Conservation (phyloP, 805 yeast species). For the Debaryomyces prosopidis region DNA sequence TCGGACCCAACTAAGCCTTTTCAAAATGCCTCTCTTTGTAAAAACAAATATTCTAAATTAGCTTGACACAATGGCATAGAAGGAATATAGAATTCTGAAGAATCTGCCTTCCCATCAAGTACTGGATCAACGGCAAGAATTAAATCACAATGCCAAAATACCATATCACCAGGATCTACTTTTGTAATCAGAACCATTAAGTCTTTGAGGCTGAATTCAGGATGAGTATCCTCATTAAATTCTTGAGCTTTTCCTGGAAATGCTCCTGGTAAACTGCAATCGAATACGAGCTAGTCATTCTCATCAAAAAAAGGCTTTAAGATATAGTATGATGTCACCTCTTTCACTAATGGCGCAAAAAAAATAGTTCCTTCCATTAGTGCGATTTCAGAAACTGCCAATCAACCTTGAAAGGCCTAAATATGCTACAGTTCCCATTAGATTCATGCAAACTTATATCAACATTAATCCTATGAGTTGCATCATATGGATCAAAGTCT, state of each 20-base stretch:
- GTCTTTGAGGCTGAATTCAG: conserved; percentile 31
- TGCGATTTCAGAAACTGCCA: conserved; percentile 36
- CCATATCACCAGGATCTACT: conserved; percentile 43
- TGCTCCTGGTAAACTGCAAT: conserved; percentile 39
- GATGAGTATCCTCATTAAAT: conserved; percentile 25
- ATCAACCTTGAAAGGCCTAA: conserved; percentile 48
- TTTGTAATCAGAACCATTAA: conserved; percentile 36
- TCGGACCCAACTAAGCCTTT: conserved; percentile 22
- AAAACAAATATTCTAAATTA: conserved; percentile 15
- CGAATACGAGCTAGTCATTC: conserved; percentile 27
- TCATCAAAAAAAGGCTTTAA: conserved; percentile 41
- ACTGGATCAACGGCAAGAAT: conserved; percentile 43
- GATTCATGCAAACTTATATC: conserved; percentile 31
- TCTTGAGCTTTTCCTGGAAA: conserved; percentile 37
- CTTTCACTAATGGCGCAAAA: conserved; percentile 36
- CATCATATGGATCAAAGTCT: conserved; percentile 40
- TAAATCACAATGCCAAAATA: conserved; percentile 45
- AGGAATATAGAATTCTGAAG: conserved; percentile 41
- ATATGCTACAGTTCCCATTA: conserved; percentile 25
- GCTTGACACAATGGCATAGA: conserved; percentile 30
- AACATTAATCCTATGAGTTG: conserved; percentile 34
- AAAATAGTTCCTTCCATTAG: conserved; percentile 41
- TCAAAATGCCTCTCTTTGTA: conserved; percentile 20
- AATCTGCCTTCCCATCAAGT: conserved; percentile 32
- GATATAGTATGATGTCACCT: conserved; percentile 38